These are phyloP conservation scores for Penicillium ochrochloron DNA, from an alignment of 495 filamentous ascomycete genomes.

Conservation along the genomic window DNA sequence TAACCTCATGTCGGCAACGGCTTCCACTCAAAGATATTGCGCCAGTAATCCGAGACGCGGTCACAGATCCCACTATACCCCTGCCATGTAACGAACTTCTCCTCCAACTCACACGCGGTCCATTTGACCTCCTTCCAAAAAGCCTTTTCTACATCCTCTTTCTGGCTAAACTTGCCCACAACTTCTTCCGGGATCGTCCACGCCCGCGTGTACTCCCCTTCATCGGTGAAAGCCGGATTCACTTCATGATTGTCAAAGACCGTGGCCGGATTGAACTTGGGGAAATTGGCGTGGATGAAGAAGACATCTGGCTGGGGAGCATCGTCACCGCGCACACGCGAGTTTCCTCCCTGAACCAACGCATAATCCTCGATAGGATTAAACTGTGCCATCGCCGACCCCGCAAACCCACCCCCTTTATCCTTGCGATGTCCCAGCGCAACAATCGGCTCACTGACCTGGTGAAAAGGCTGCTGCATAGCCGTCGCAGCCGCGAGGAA, in stretches of 20 bases:
- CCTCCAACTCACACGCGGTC: constrained; percentile 52
- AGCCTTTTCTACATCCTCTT: constrained; percentile 51
- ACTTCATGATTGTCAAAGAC: constrained; percentile 43
- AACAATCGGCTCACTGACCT: constrained; percentile 41
- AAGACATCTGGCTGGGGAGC: constrained; percentile 33
- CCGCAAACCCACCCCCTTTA: constrained; percentile 36
- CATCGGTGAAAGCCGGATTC: constrained; percentile 40
- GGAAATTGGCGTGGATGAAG: constrained; percentile 53
- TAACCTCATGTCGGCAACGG: constrained; percentile 5
- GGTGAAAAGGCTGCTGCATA: constrained; percentile 44
- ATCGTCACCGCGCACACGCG: constrained; percentile 24
- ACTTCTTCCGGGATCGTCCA: constrained; percentile 50
- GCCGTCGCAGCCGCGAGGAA: constrained; percentile 53
- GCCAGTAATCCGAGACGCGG: constrained; percentile 30
- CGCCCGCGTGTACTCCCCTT: constrained; percentile 45
- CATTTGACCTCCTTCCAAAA: constrained; percentile 56
- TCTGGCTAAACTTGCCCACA: constrained; percentile 36
- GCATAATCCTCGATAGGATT: constrained; percentile 41
- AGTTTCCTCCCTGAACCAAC: constrained; percentile 22
- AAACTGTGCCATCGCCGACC: constrained; percentile 46
- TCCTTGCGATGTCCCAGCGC: constrained; percentile 32
- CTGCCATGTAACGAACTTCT: constrained; percentile 43
- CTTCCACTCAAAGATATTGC: constrained; percentile 24
- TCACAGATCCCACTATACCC: constrained; percentile 37
- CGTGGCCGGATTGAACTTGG: constrained; percentile 53